Conservation (phyloP, 192 early-diverging fungal species). For the Coemansia sp. region DNA sequence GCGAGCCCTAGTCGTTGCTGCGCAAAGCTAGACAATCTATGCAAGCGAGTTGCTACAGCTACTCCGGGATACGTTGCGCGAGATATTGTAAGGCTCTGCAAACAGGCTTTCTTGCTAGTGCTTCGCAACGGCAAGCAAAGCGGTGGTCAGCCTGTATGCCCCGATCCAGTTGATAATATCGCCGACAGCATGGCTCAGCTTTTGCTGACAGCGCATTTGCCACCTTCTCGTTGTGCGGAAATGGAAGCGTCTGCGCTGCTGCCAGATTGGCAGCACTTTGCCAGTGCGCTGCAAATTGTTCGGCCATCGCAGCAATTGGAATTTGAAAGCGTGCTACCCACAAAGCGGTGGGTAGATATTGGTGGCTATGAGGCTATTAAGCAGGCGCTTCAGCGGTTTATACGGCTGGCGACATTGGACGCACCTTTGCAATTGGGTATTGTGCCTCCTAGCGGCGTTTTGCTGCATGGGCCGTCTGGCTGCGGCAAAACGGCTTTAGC, state of each 20-base stretch:
- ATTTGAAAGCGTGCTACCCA: conserved; percentile 55
- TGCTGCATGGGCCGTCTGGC: conserved; percentile 88
- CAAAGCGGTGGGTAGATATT: conserved; percentile 58
- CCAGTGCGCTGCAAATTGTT: conserved; percentile 51
- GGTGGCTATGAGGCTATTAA: conserved; percentile 72
- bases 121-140: not conserved
- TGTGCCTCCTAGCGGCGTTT: conserved; percentile 70
- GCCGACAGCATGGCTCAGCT: conserved; percentile 5
- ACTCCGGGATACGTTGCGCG: conserved; percentile 47
- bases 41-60: conserved; percentile 21
- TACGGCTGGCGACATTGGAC: conserved; percentile 56
- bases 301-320: conserved; percentile 62
- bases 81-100: conserved; percentile 30
- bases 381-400: conserved; percentile 54
- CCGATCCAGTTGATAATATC: not conserved
- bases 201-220: not conserved
- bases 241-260: not conserved
- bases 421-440: conserved; percentile 61
- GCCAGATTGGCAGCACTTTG: conserved; percentile 23
- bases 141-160: too few species aligned
- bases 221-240: not conserved
- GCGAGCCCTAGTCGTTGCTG: too few species aligned
- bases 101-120: conserved; percentile 27
- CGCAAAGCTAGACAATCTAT: not conserved
- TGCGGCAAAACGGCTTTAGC: conserved; percentile 90